Base-by-base conservation (phyloP, 495 filamentous ascomycete genomes). In the Aspergillus saccharolyticus region DNA sequence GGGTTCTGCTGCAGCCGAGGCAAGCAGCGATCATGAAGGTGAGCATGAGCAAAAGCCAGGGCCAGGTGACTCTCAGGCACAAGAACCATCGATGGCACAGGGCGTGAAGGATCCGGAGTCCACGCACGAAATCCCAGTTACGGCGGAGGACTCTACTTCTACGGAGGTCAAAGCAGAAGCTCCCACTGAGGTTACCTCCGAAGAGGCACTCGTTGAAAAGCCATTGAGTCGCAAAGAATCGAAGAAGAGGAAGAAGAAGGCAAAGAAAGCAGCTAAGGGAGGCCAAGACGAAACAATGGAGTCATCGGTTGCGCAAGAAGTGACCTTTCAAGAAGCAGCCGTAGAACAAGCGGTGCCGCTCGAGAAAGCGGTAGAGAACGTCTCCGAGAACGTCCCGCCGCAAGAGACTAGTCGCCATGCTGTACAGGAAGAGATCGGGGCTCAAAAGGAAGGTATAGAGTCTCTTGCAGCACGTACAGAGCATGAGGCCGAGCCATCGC, bases 241-340 rank as follows among this genome's bases (percentile, higher is more conserved):
- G 48, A 68, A 61, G 63, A 70, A 67, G 68, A 65, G 66, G 63
- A 72, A 56, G 54, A 66, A 66, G 51, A 63, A 66, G 55, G 57
- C 63, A 4, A 64, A 63, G 24, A 62, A 67, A 24, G 56, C 63
- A 39, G 51, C 54, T 5, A 61, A 63, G 24, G 44, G 60, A 15
- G 33, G 46, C 17, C 54, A 44, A 17, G 67, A 68, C 6, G 54
- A 62, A 25, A 7, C 33, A 14, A 5, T 22, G 10, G 54, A 52
- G 21, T 51, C 58, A 30, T 3, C 50, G 45, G 14, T 21, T 8
- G 19, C 44, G 14, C 63, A 66, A 43, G 45, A 50, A 22, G 55
- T 10, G 14, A 4, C 33, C 24, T 19, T 10, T 15, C 43, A 56
- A 10, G 53, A 54, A 7, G 24, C 49, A 22, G 18, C 22, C 12